Percentiles rank a stretch among this genome's conserved stretches.
phyloP scores from a whole-genome alignment of 345 rosid species.

The Lepidium sativum region DNA sequence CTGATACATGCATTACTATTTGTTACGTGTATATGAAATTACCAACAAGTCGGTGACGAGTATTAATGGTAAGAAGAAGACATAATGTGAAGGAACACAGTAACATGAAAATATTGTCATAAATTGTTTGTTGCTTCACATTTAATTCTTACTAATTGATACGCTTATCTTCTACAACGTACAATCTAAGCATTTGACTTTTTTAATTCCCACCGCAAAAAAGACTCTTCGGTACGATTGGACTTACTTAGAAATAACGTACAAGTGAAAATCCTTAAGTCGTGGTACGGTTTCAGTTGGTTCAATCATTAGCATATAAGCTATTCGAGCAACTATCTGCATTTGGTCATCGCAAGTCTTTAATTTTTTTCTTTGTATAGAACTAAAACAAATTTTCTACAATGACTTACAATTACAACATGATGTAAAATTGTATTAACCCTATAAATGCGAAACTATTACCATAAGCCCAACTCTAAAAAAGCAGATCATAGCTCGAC shows the following conservation, averaged over 20 bases:
- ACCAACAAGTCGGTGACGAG: conserved; percentile 21
- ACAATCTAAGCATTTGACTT: conserved; percentile 18
- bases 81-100: conserved; percentile 10
- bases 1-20: not conserved
- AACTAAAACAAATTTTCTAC: conserved; percentile 12
- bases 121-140: conserved; percentile 5
- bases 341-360: not conserved
- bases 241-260: not conserved
- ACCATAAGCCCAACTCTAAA: not conserved
- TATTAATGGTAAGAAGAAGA: not conserved
- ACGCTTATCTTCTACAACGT: conserved; percentile 1
- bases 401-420: not conserved
- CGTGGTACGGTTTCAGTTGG: not conserved
- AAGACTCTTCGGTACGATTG: not conserved
- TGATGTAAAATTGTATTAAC: not conserved
- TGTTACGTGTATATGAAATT: conserved; percentile 2
- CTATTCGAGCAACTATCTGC: not conserved
- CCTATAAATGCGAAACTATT: conserved; percentile 5
- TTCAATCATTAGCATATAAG: conserved; percentile 1
- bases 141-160: not conserved
- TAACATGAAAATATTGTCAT: conserved; percentile 18
- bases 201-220: not conserved
- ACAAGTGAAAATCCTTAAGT: not conserved
- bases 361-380: no score
- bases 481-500: conserved; percentile 2